phyloP scores from a whole-genome alignment of 768 basidiomycete species.

The Leccinum rimulosum region DNA sequence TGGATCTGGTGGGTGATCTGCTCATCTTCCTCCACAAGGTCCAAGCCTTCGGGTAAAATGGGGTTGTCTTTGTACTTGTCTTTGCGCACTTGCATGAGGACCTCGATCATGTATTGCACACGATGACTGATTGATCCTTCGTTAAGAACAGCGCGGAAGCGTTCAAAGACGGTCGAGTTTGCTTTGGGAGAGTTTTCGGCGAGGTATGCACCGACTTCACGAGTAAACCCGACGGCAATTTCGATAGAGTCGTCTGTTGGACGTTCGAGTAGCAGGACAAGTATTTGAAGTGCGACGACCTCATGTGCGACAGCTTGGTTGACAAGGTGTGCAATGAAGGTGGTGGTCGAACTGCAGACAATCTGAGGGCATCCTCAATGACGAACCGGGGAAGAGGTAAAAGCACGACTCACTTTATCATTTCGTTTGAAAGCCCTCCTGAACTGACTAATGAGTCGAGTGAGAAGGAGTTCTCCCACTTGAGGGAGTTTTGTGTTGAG shows the following conservation, averaged over 20 bases:
- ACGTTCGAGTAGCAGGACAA: slow-evolving; percentile 91
- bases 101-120: slow-evolving; percentile 99
- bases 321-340: slow-evolving; percentile 87
- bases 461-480: slow-evolving; percentile 89
- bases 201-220: slow-evolving; percentile 95
- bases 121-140: slow-evolving; percentile 94
- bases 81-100: slow-evolving; percentile 97
- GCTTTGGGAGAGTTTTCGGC: slow-evolving; percentile 92
- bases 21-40: slow-evolving; percentile 96
- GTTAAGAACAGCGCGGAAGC: slow-evolving; percentile 94
- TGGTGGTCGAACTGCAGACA: slow-evolving; percentile 90
- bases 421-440: slow-evolving; percentile 93
- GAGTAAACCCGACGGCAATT: slow-evolving; percentile 96
- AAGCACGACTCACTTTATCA: slow-evolving; percentile 73
- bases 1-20: slow-evolving; percentile 94
- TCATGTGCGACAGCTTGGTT: slow-evolving; percentile 94
- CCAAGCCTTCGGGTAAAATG: slow-evolving; percentile 88
- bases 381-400: not conserved
- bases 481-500: slow-evolving; percentile 97
- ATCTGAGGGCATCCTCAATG: slow-evolving; percentile 48
- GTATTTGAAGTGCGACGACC: slow-evolving; percentile 91
- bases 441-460: slow-evolving; percentile 92
- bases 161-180: slow-evolving; percentile 92
- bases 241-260: slow-evolving; percentile 98
- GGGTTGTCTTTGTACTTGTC: slow-evolving; percentile 99